Evolutionary conservation across 768 basidiomycete species (phyloP), one percentile per base, ranked within the genome.

Genomic region (Auricularia heimuer): DNA sequence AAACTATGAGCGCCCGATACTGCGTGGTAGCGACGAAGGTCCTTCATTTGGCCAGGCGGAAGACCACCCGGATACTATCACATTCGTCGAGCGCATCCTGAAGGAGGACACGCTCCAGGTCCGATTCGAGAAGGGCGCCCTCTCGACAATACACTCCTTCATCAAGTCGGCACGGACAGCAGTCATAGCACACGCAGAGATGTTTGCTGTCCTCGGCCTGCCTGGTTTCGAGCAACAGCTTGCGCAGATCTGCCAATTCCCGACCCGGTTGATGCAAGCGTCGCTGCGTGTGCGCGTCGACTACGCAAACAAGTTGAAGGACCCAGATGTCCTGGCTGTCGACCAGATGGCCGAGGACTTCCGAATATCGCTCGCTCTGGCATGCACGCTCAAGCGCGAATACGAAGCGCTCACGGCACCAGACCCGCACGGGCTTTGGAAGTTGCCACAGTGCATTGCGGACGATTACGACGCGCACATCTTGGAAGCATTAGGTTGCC

Each of bases 41-140:
- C 29, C 29, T 29, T 6, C 69, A 75, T 66, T 69, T 73, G 21
- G 70, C 74, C 33, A 73, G 75, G 45, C 71, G 51, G 70, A 76
- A 54, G 86, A 85, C 66, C 77, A 80, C 56, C 74, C 85, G 3
- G 88, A 88, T 69, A 85, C 87, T 24, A 86, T 87, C 21, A 92
- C 90, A 42, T 99, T 98, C 74, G 89, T 98, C 39, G 97, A 98
- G 73, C 85, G 94, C 35, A 78, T 98, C 33, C 81, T 97, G 65
- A 98, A 98, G 74, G 96, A 98, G 75, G 96, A 98, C 71, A 89
- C 89, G n/a, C 87, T 98, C 71, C 91, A 95, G 75, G 83, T 89
- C 67, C 94, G 92, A 8, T 98, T 99, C 74, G 93, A 95, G 75
- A 93, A 90, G 69, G 89, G 90, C 14, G 92, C 90, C 68, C 81